phyloP scores from a whole-genome alignment of 225 moss, liverwort and hornwort genomes.

The Marchantia paleacea region DNA sequence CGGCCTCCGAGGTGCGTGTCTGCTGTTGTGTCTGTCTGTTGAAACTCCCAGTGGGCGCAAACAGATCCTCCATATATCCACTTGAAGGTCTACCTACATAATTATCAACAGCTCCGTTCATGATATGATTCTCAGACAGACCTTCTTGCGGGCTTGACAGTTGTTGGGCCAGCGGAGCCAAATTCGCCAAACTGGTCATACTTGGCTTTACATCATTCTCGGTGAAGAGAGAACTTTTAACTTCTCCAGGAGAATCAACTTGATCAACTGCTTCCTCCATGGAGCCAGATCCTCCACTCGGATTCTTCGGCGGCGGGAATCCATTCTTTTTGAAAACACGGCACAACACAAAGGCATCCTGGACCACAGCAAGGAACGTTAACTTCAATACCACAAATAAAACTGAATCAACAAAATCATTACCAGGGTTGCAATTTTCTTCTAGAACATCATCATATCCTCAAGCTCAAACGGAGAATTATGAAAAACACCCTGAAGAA shows the following conservation, averaged over 20 bases:
- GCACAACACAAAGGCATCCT: conserved; percentile 76
- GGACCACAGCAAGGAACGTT: conserved; percentile 1
- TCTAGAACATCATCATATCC: not conserved
- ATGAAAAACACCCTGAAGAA: not conserved
- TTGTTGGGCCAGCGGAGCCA: not conserved
- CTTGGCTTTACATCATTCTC: conserved; percentile 32
- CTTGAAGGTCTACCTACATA: not conserved
- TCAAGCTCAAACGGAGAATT: not conserved
- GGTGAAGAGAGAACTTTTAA: not conserved
- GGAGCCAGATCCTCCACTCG: conserved; percentile 1
- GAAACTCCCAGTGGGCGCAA: not conserved
- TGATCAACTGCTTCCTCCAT: conserved; percentile 17
- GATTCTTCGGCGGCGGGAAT: conserved; percentile 32
- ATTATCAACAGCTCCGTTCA: not conserved
- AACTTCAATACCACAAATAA: not conserved
- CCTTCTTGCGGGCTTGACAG: not conserved
- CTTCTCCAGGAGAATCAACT: conserved; percentile 23
- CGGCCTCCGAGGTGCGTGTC: not conserved
- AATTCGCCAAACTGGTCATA: conserved; percentile 1
- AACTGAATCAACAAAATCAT: not conserved
- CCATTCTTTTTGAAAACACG: conserved; percentile 85
- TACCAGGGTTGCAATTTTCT: too few species aligned
- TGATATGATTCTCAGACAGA: not conserved
- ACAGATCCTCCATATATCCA: not conserved
- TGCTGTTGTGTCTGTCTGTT: too few species aligned